These are phyloP conservation scores for Garcia nutans DNA, from an alignment of 345 rosid species.

Conservation along the genomic window DNA sequence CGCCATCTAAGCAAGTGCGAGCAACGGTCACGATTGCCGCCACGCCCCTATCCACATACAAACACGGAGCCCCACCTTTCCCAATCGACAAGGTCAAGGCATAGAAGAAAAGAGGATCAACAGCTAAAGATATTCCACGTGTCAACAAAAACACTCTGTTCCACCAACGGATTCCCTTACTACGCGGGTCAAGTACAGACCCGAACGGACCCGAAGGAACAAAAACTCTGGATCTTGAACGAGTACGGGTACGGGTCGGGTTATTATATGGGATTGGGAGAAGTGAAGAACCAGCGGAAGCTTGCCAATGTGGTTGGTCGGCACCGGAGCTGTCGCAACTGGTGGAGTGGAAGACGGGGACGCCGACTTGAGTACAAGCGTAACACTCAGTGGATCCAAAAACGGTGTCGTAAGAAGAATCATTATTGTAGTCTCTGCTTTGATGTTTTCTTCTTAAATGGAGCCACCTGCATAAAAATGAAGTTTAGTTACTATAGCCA, in stretches of 20 bases:
- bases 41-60: slow-evolving; percentile 46
- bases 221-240: background rate
- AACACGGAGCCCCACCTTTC: slow-evolving; percentile 42
- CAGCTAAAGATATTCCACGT: slow-evolving; percentile 53
- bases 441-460: background rate
- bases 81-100: slow-evolving; percentile 38
- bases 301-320: slow-evolving; percentile 44
- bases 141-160: slow-evolving; percentile 49
- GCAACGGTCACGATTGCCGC: slow-evolving; percentile 41
- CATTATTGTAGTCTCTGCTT: background rate
- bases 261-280: slow-evolving; percentile 12
- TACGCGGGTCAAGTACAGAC: slow-evolving; percentile 55
- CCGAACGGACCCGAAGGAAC: slow-evolving; percentile 20
- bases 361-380: slow-evolving; percentile 37
- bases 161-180: slow-evolving; percentile 44
- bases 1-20: slow-evolving; percentile 48
- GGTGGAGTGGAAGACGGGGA: slow-evolving; percentile 49
- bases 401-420: background rate
- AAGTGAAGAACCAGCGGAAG: slow-evolving; percentile 45
- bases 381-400: slow-evolving; percentile 24
- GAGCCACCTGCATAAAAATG: background rate
- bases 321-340: slow-evolving; percentile 24
- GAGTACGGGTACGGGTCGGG: background rate
- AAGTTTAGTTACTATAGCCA: background rate
- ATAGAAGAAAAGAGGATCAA: slow-evolving; percentile 61